phyloP scores from a whole-genome alignment of 2,329 filamentous ascomycete genomes.

The Nothomitra cinnamomea region DNA sequence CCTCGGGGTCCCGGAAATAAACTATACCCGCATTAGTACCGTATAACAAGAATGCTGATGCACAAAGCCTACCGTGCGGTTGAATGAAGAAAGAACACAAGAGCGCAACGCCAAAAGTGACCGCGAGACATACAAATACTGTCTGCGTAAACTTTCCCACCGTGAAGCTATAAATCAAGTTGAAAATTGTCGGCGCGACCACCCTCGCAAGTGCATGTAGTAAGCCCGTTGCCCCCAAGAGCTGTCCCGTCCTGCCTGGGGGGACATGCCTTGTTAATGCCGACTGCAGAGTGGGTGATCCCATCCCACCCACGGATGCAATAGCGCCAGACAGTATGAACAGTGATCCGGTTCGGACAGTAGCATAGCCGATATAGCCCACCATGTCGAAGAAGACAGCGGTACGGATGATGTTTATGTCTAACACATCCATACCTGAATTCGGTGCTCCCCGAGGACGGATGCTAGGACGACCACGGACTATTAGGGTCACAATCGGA shows the following conservation, averaged over 20 bases:
- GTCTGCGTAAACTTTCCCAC: conserved; percentile 64
- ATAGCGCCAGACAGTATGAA: conserved; percentile 59
- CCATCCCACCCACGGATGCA: conserved; percentile 67
- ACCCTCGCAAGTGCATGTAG: conserved; percentile 70
- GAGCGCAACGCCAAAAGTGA: conserved; percentile 49
- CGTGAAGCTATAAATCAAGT: conserved; percentile 68
- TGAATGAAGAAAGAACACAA: conserved; percentile 51
- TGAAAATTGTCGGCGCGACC: conserved; percentile 66
- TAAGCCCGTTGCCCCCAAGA: conserved; percentile 78
- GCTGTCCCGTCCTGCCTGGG: conserved; percentile 59
- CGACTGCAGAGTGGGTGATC: conserved; percentile 68
- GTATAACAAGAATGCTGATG: background rate
- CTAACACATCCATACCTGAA: conserved; percentile 57
- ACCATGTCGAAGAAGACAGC: conserved; percentile 61
- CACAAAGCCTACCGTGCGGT: conserved; percentile 49
- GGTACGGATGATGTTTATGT: conserved; percentile 58
- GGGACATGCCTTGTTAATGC: conserved; percentile 84
- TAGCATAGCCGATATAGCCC: conserved; percentile 59
- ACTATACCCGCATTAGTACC: background rate
- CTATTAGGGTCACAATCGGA: conserved; percentile 58
- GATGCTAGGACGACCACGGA: conserved; percentile 35
- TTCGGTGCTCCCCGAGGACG: conserved; percentile 18
- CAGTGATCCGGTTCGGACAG: conserved; percentile 41
- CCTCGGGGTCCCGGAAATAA: background rate
- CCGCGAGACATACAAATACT: conserved; percentile 59